Conservation (phyloP, 1,139 yeast species). For the Pneumocystis murina region DNA sequence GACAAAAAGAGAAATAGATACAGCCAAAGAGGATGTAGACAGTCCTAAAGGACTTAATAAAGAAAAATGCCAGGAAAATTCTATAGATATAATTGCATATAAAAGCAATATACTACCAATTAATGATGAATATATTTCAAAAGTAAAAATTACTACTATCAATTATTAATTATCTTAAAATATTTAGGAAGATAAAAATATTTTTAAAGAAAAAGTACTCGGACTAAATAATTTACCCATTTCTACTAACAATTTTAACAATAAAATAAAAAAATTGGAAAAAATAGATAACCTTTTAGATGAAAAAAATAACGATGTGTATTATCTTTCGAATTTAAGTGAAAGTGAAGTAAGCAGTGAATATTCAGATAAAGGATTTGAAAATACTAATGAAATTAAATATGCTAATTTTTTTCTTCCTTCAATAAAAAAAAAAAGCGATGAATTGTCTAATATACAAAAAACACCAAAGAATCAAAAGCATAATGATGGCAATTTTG, state of each 20-base stretch:
- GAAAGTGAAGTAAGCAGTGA: constrained; percentile 16
- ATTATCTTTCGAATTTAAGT: constrained; percentile 12
- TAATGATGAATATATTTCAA: constrained; percentile 18
- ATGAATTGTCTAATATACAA: constrained; percentile 1
- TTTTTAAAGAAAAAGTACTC: neutral
- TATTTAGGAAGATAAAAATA: constrained; percentile 20
- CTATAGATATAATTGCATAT: constrained; percentile 18
- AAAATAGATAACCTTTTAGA: constrained; percentile 7
- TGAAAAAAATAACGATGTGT: constrained; percentile 1
- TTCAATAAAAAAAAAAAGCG: constrained; percentile 18
- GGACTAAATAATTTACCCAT: constrained; percentile 10
- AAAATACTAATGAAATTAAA: constrained; percentile 20
- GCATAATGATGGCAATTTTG: constrained; percentile 9
- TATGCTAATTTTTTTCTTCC: constrained; percentile 30
- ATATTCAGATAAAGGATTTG: constrained; percentile 15
- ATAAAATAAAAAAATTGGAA: constrained; percentile 14
- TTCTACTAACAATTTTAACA: constrained; percentile 10
- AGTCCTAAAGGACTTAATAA: constrained; percentile 11
- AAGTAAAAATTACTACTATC: constrained; percentile 17
- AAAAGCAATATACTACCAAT: constrained; percentile 13
- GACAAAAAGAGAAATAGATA: neutral
- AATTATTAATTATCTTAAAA: constrained; percentile 18
- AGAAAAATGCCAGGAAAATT: constrained; percentile 18
- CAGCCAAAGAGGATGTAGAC: constrained; percentile 5
- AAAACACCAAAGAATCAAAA: neutral